Conservation (phyloP, 176 grass and related monocot genomes). For the Rhynchospora pubera region DNA sequence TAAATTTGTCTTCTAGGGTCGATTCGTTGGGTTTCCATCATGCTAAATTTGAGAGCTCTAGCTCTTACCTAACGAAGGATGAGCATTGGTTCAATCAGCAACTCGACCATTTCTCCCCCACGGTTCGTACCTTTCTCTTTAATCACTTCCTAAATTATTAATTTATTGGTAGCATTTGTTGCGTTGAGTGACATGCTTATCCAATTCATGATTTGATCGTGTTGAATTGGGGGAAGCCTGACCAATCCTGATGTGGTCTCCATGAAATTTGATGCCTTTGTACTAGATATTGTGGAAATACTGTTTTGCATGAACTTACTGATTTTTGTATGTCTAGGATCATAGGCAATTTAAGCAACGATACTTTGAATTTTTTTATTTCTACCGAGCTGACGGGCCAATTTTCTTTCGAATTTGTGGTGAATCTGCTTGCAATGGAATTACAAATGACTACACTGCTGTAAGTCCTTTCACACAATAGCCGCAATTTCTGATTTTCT, state of each 20-base stretch:
- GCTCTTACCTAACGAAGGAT: slow-evolving; percentile 57
- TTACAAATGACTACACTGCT: slow-evolving; percentile 71
- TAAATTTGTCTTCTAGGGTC: slow-evolving; percentile 23
- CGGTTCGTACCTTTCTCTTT: slow-evolving; percentile 22
- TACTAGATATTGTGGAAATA: neutral
- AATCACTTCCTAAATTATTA: neutral
- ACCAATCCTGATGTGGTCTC: neutral
- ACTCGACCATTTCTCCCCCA: slow-evolving; percentile 91
- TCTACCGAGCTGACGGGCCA: slow-evolving; percentile 56
- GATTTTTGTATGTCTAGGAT: slow-evolving; percentile 41
- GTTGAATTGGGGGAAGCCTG: neutral
- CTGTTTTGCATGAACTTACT: slow-evolving; percentile 3
- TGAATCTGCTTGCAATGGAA: slow-evolving; percentile 76
- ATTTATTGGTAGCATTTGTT: neutral
- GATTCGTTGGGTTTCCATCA: slow-evolving; percentile 38
- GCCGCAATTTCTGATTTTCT: neutral
- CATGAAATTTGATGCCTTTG: neutral
- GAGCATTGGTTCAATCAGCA: slow-evolving; percentile 82
- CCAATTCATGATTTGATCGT: neutral
- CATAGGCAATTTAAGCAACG: slow-evolving; percentile 81
- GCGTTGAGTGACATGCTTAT: neutral
- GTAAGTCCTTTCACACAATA: slow-evolving; percentile 44
- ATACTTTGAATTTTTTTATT: slow-evolving; percentile 84
- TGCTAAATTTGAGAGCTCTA: slow-evolving; percentile 15
- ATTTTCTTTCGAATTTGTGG: slow-evolving; percentile 84